Evolutionary conservation across 768 basidiomycete species (phyloP), one percentile per base, ranked within the genome.

Genomic region (Suillus americanus): DNA sequence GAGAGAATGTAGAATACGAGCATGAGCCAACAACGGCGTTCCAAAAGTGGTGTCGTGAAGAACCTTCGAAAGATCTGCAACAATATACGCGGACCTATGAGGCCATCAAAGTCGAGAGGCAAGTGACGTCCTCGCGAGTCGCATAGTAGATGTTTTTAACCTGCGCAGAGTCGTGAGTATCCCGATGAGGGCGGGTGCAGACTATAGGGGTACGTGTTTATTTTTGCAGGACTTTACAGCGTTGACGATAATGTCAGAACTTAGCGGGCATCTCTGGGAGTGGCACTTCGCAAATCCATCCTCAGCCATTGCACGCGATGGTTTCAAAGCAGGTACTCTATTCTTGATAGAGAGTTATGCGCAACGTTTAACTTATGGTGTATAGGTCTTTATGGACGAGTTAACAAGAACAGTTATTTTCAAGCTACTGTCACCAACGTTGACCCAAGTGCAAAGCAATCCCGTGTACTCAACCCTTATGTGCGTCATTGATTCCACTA

Each of bases 391-490:
- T 85, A 85, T 66, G 88, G 86, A 7, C 84, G 92, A 9, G 77
- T 92, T 16, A 83, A 88, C 65, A 73, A 76, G 60, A 71, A 84
- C 25, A 70, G 70, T 9, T 86, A 82, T 69, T 94, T 94, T 70
- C 84, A 83, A 46, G 92, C 92, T 0, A 92, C 88, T 0, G 88
- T 92, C 16, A 91, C 90, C 0, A 92, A 94, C 64, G 81, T 94
- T 46, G 86, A 88, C 60, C 91, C 91, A 0, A 91, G 85, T 2
- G 92, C 90, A 5, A 94, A 92, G 71, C 92, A 93, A 68, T 83
- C 83, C 65, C 81, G 80, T 46, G 87, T 93, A 16, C 77, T 94
- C 12, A 83, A 91, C 69, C 89, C 91, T 9, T 81, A 80, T 62
- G 89, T 90, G 74, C 62, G 85, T 68, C 35, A 4, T 57, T n/a